Evolutionary conservation across 371 early-diverging fungal genomes (phyloP), one percentile per base, ranked within the genome.

Genomic region (Modicella reniformis): DNA sequence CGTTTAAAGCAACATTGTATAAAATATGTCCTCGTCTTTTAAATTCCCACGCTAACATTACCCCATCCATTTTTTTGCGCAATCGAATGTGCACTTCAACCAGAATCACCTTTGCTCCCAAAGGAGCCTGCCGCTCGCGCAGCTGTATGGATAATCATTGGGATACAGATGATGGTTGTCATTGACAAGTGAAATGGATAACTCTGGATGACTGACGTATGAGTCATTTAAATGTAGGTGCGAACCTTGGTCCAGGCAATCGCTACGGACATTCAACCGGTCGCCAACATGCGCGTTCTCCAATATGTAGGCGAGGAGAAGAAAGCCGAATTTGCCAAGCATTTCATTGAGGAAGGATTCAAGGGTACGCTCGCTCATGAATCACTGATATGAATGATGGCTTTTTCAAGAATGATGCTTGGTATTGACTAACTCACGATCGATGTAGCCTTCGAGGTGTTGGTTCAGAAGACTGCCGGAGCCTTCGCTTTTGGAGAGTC

Each of bases 181-280:
- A 56, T 19, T 8, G 17, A 4, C 32, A 3, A 8, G 8, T 56
- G 34, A 56, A 34, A 8, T 13, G 15, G 17, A 19, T 34, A 52
- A 8, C 37, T 37, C 37, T 37, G 6, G 13, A 6, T 37, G 37
- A 37, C 37, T 37, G 8, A 37, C 37, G 6, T 13, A 37, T 37
- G 37, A 37, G 8, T 37, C 26, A 6, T 55, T 25, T 34, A 33
- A 26, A 37, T 56, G 3, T 67, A 88, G 75, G 94, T 93, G 48
- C 87, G 95, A n/a, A 84, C 89, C 1, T 83, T 97, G 52, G 86
- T 88, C 26, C 79, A 85, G 47, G 82, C 89, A 9, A 90, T 97
- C 28, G 91, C 88, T 21, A 84, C 90, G 75, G 98, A 96, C 72
- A 96, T 90, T 53, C 96, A 96, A 73, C 98, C 98, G 3, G 64